phyloP scores from a whole-genome alignment of 306 rosid species.

The Cucumis cinereus region DNA sequence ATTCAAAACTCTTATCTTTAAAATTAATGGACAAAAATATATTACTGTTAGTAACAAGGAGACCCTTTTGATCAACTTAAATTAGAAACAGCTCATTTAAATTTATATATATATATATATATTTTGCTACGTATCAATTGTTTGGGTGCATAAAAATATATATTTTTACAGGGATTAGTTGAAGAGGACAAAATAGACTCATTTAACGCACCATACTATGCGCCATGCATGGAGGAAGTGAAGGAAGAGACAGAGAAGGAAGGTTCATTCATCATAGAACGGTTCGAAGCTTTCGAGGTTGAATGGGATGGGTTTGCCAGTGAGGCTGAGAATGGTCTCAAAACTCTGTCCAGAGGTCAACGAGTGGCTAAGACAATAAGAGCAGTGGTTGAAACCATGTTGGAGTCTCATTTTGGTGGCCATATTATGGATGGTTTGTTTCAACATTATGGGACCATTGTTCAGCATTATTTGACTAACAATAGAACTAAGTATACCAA shows the following conservation, averaged over 20 bases:
- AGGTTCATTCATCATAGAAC: slow-evolving; percentile 46
- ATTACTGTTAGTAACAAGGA: no score
- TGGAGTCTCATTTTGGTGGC: slow-evolving; percentile 47
- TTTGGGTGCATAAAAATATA: no score
- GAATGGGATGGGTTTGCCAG: slow-evolving; percentile 36
- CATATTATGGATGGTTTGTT: slow-evolving; percentile 44
- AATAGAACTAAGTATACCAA: slow-evolving; percentile 29
- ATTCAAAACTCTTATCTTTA: no score
- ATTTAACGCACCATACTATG: slow-evolving; percentile 69
- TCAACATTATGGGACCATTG: slow-evolving; percentile 15
- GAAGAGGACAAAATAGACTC: slow-evolving; percentile 55
- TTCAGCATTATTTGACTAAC: slow-evolving; percentile 29
- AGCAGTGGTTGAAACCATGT: slow-evolving; percentile 66
- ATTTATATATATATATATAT: no score
- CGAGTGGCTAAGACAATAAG: slow-evolving; percentile 38
- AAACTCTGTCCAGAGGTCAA: slow-evolving; percentile 16
- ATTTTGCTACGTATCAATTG: no score
- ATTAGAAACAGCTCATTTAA: no score
- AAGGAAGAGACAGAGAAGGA: slow-evolving; percentile 32
- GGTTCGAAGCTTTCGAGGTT: slow-evolving; percentile 20
- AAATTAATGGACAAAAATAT: no score
- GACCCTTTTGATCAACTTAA: no score
- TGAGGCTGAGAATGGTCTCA: not conserved
- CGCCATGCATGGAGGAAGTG: slow-evolving; percentile 51
- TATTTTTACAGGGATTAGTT: slow-evolving; percentile 27